Evolutionary conservation across 305 asterid genomes (phyloP).

Genomic region (Fraxinus angustifolia): DNA sequence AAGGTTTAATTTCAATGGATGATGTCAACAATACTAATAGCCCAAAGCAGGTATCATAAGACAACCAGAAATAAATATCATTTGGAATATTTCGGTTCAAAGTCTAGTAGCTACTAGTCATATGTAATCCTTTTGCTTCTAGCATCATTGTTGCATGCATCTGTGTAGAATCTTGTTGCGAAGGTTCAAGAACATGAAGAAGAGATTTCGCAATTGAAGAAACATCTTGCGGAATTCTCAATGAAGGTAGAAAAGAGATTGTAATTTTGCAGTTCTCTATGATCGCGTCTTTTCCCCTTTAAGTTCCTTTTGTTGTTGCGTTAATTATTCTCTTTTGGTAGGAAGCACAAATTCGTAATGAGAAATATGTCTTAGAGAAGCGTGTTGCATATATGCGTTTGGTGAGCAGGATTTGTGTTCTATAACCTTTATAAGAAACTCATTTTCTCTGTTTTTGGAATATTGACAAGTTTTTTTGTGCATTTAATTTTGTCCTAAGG

Average conservation of each 20-base stretch:
- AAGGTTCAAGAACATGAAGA: slow-evolving; percentile 77
- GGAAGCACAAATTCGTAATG: slow-evolving; percentile 84
- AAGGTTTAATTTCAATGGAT: slow-evolving; percentile 50
- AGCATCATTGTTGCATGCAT: slow-evolving; percentile 27
- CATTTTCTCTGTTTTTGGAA: slow-evolving; percentile 17
- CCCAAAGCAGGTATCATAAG: slow-evolving; percentile 64
- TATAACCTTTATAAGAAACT: slow-evolving; percentile 14
- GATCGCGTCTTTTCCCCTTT: slow-evolving; percentile 11
- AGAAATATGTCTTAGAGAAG: slow-evolving; percentile 84
- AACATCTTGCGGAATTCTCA: slow-evolving; percentile 76
- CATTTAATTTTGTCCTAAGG: slow-evolving; percentile 44
- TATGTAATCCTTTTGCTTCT: slow-evolving; percentile 16
- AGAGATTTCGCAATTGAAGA: slow-evolving; percentile 73
- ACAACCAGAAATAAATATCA: slow-evolving; percentile 7
- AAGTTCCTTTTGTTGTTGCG: slow-evolving; percentile 16
- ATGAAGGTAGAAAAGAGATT: slow-evolving; percentile 49
- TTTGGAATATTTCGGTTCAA: background rate
- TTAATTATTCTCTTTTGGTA: slow-evolving; percentile 31
- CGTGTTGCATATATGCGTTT: slow-evolving; percentile 93
- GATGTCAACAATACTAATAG: slow-evolving; percentile 48
- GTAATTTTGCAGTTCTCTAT: slow-evolving; percentile 19
- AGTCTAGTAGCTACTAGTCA: background rate
- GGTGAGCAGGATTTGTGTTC: slow-evolving; percentile 48
- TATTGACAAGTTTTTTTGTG: slow-evolving; percentile 20
- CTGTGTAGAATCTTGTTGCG: slow-evolving; percentile 54